These are phyloP conservation scores for Fomitopsis pulvina DNA, from an alignment of 768 basidiomycete species.

Conservation along the genomic window DNA sequence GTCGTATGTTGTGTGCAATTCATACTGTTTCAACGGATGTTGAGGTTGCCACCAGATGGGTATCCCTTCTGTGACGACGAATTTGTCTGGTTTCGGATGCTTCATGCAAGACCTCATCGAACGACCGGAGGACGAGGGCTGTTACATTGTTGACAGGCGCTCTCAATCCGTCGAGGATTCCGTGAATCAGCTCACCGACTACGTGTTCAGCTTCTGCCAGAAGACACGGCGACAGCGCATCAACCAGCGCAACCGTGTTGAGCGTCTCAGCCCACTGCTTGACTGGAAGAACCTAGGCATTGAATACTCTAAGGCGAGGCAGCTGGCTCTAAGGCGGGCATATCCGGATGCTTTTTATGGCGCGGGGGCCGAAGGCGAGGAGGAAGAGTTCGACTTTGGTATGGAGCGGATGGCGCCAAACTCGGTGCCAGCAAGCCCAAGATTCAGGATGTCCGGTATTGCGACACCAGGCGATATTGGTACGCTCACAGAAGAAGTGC, in stretches of 20 bases:
- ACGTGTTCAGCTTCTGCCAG: constrained; percentile 67
- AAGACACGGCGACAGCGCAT: constrained; percentile 95
- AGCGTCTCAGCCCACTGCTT: constrained; percentile 84
- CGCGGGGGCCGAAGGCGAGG: constrained; percentile 43
- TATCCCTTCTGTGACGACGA: constrained; percentile 94
- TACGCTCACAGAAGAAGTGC: constrained; percentile 79
- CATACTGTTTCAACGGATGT: background rate
- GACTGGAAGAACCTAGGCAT: constrained; percentile 99
- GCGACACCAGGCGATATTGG: constrained; percentile 94
- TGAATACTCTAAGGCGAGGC: constrained; percentile 94
- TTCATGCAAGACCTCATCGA: constrained; percentile 99
- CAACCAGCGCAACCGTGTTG: constrained; percentile 97
- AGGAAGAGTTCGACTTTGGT: constrained; percentile 54
- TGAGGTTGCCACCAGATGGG: constrained; percentile 66
- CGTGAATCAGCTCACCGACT: constrained; percentile 71
- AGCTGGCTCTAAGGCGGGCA: constrained; percentile 84
- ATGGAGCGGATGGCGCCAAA: constrained; percentile 64
- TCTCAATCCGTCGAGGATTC: constrained; percentile 88
- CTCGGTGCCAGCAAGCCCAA: constrained; percentile 84
- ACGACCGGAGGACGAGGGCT: constrained; percentile 88
- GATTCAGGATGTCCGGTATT: constrained; percentile 61
- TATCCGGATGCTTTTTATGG: constrained; percentile 92
- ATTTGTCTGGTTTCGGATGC: constrained; percentile 95
- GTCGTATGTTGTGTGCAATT: constrained; percentile 55
- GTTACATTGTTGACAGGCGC: constrained; percentile 94